Conservation (phyloP, 1,284 basidiomycete species). For the Puccinia novopanici region DNA sequence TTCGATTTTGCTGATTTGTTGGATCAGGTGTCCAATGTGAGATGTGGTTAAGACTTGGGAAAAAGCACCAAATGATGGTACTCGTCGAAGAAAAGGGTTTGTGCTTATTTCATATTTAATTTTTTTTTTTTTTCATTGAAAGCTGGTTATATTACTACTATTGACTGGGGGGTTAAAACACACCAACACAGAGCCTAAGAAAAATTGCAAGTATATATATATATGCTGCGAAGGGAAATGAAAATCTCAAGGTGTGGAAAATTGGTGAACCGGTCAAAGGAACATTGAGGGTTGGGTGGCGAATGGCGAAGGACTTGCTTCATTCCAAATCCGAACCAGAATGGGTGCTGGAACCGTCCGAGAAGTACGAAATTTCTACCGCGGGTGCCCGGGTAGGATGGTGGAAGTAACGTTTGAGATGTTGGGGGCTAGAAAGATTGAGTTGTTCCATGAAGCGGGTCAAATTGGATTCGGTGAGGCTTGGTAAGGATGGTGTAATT, state of each 20-base stretch:
- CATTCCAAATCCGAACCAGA: not conserved
- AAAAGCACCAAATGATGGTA: too few species aligned
- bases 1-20: too few species aligned
- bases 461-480: not conserved
- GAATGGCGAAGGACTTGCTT: not conserved
- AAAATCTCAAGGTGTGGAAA: not conserved
- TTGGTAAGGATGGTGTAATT: not conserved
- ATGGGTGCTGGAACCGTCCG: constrained; percentile 12
- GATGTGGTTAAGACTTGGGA: too few species aligned
- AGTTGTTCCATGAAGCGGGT: not conserved
- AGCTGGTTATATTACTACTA: too few species aligned
- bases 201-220: too few species aligned
- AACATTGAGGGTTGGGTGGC: not conserved
- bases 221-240: not conserved
- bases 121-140: too few species aligned
- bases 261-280: not conserved
- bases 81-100: too few species aligned
- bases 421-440: not conserved
- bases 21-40: too few species aligned
- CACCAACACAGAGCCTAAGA: too few species aligned
- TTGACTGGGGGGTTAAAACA: too few species aligned
- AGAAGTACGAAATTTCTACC: not conserved
- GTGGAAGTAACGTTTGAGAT: not conserved
- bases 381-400: not conserved
- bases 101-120: too few species aligned